Evolutionary conservation across 2,329 filamentous ascomycete genomes (phyloP).

Genomic region (Botryotinia calthae): DNA sequence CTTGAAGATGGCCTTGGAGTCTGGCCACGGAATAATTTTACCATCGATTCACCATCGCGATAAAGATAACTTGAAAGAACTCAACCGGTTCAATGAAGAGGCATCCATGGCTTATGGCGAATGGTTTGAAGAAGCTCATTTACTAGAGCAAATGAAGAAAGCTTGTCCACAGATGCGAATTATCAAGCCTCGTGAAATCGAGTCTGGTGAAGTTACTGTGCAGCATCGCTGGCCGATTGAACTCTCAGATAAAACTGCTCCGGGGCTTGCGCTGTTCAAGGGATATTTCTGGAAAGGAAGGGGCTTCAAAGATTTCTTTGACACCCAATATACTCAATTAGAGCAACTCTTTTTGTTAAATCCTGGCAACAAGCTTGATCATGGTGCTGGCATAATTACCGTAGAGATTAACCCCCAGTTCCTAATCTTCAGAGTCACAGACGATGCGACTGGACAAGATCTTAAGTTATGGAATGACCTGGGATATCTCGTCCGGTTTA

Average conservation of each 20-base stretch:
- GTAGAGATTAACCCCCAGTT: slow-evolving; percentile 38
- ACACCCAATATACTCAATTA: slow-evolving; percentile 25
- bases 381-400: slow-evolving; percentile 36
- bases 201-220: slow-evolving; percentile 24
- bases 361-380: slow-evolving; percentile 19
- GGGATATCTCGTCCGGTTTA: slow-evolving; percentile 38
- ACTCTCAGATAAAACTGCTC: slow-evolving; percentile 27
- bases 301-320: slow-evolving; percentile 35
- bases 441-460: slow-evolving; percentile 40
- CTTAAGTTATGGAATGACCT: slow-evolving; percentile 41
- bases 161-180: slow-evolving; percentile 40
- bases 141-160: slow-evolving; percentile 30
- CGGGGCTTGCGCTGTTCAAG: slow-evolving; percentile 31
- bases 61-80: slow-evolving; percentile 35
- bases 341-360: slow-evolving; percentile 20
- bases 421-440: slow-evolving; percentile 40
- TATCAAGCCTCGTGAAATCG: slow-evolving; percentile 34
- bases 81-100: slow-evolving; percentile 39
- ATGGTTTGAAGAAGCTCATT: slow-evolving; percentile 40
- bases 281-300: slow-evolving; percentile 17
- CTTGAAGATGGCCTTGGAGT: slow-evolving; percentile 41
- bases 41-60: slow-evolving; percentile 40
- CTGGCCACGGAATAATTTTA: slow-evolving; percentile 37
- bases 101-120: slow-evolving; percentile 39
- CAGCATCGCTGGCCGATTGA: slow-evolving; percentile 33